Base-by-base conservation (phyloP, 768 basidiomycete species). In the Tylopilus sp. region DNA sequence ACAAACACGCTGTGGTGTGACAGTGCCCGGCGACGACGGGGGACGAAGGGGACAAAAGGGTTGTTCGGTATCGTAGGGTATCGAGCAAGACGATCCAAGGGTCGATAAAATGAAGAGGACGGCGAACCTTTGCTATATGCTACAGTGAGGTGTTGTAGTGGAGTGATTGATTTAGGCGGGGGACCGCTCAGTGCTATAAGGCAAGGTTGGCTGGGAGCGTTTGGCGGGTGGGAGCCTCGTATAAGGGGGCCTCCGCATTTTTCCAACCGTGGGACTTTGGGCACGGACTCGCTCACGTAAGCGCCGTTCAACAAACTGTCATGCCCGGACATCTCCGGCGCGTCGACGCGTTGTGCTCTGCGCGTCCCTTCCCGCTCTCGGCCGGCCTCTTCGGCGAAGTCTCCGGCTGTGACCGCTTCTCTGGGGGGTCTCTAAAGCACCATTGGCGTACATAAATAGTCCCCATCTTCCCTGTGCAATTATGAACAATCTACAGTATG, bases 141-240 rank as follows among this genome's bases (percentile, higher is more conserved):
- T 71, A 63, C 58, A 62, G 57, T 56, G 59, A 60, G 46, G 56
- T 44, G 52, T 42, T 30, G 57, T 59, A 56, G 61, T 54, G 33
- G 46, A 61, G 57, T 59, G 58, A 57, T 69, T 56, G 64, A 60
- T 67, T 69, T 69, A 66, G 68, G 69, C 65, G 70, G 60, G 62
- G 67, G 60, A 53, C 68, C 62, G 60, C 67, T 50, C 57, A 63
- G 59, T 68, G 67, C 68, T 71, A 69, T 71, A 71, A 71, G 69
- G 69, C 65, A 69, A 69, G 61, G 68, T 70, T 63, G 66, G 63
- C 66, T 65, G 68, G 60, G 67, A 50, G 65, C 46, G 68, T 70
- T 71, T 70, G 64, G 68, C 62, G 68, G 68, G 68, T 70, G 68
- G 68, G 70, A 70, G 66, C 60, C 67, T 63, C 58, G 70, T 69